These are phyloP conservation scores for Russula griseocarnosa DNA, from an alignment of 768 basidiomycete genomes.

Conservation along the genomic window DNA sequence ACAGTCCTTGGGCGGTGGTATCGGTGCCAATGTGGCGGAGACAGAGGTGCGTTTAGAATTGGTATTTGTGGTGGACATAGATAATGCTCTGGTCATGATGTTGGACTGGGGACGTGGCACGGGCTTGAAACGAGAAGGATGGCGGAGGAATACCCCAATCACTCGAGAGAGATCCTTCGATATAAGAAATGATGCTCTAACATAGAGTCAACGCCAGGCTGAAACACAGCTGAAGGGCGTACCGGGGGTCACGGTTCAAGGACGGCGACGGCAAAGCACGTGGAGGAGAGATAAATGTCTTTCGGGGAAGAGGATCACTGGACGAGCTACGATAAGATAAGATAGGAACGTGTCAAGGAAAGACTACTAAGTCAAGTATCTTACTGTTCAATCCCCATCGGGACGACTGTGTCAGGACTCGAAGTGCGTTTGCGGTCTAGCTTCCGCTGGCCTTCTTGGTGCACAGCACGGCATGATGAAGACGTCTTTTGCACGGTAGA, in stretches of 20 bases:
- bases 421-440: neutral
- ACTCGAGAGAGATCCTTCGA: slow-evolving; percentile 20
- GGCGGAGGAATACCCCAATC: slow-evolving; percentile 3
- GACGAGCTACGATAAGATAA: neutral
- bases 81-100: neutral
- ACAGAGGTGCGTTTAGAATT: neutral
- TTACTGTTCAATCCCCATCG: neutral
- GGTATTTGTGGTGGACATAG: neutral
- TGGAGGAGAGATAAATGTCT: slow-evolving; percentile 20
- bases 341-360: neutral
- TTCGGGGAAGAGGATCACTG: neutral
- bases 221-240: neutral
- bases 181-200: slow-evolving; percentile 3
- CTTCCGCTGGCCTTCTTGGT: neutral
- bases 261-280: neutral
- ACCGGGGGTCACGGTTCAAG: slow-evolving; percentile 3
- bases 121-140: slow-evolving; percentile 8
- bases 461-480: neutral
- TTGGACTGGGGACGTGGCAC: slow-evolving; percentile 1
- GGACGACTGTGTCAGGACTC: neutral
- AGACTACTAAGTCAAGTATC: neutral
- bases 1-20: neutral
- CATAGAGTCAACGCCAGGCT: slow-evolving; percentile 9
- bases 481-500: neutral
- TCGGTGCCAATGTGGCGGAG: neutral